Evolutionary conservation across 192 early-diverging fungal species (phyloP).

Genomic region (Dissophora ornata): DNA sequence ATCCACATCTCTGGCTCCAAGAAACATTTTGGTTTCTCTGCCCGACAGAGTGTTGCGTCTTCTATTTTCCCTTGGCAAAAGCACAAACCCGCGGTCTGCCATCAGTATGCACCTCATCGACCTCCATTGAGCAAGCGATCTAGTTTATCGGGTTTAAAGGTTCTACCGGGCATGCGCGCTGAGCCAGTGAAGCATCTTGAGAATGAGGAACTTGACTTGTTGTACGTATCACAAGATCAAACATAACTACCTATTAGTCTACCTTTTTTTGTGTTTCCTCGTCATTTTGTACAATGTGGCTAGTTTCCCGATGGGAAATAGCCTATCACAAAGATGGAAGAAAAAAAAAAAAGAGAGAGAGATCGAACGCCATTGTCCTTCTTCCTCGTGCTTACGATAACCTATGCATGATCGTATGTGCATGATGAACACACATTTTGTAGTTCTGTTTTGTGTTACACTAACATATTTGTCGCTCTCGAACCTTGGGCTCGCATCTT

Average conservation of each 20-base stretch:
- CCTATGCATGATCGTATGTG: too few species aligned
- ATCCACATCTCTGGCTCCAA: constrained; percentile 28
- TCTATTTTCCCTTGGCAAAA: constrained; percentile 55
- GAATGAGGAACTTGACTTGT: constrained; percentile 23
- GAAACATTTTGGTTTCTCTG: constrained; percentile 53
- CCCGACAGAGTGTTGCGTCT: constrained; percentile 29
- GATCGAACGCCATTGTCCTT: too few species aligned
- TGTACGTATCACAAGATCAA: constrained; percentile 18
- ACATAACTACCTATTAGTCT: background rate
- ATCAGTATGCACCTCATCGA: constrained; percentile 51
- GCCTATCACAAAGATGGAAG: too few species aligned
- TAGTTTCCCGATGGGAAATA: too few species aligned
- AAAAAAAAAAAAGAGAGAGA: too few species aligned
- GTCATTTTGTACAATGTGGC: too few species aligned
- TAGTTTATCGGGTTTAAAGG: constrained; percentile 40
- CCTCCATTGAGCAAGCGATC: constrained; percentile 47
- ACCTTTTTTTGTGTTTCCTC: constrained; percentile 8
- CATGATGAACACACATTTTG: too few species aligned
- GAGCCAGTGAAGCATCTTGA: constrained; percentile 32
- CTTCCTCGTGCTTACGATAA: too few species aligned
- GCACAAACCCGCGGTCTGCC: constrained; percentile 44
- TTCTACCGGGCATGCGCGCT: constrained; percentile 19
- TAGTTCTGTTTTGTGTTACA: too few species aligned
- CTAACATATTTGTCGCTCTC: too few species aligned
- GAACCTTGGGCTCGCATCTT: too few species aligned